These are phyloP conservation scores for Dactylis glomerata DNA, from an alignment of 176 grass and related monocot species.

Conservation along the genomic window DNA sequence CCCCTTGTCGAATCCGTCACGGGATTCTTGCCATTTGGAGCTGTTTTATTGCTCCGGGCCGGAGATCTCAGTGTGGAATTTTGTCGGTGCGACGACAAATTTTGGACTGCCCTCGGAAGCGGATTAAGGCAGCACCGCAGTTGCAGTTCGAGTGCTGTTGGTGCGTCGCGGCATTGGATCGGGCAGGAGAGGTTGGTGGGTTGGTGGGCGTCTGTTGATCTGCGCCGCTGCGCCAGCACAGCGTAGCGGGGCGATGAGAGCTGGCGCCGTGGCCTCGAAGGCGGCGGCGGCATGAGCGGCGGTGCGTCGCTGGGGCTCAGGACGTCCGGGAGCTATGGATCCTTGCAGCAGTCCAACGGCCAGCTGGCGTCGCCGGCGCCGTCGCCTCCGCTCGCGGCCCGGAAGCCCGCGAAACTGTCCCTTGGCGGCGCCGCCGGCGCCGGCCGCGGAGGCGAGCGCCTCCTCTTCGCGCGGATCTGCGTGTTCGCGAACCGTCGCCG, in stretches of 20 bases:
- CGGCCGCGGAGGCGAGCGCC: conserved; percentile 38
- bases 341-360: conserved; percentile 62
- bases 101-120: not conserved
- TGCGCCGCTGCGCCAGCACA: not conserved
- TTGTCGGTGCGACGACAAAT: not conserved
- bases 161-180: conserved; percentile 26
- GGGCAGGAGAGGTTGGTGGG: not conserved
- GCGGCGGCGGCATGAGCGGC: conserved; percentile 63
- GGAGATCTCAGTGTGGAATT: not conserved
- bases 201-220: conserved; percentile 22
- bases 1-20: not conserved
- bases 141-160: not conserved
- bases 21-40: not conserved
- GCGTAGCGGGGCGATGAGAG: conserved; percentile 26
- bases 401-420: conserved; percentile 51
- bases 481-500: conserved; percentile 55
- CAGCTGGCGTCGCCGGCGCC: conserved; percentile 19
- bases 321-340: conserved; percentile 86
- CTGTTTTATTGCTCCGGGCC: not conserved
- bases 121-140: not conserved
- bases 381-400: conserved; percentile 38
- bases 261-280: conserved; percentile 28
- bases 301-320: conserved; percentile 81
- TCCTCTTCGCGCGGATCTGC: conserved; percentile 67
- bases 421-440: conserved; percentile 33